These are phyloP conservation scores for Dissophora globulifera DNA, from an alignment of 192 early-diverging fungal genomes.

Conservation along the genomic window DNA sequence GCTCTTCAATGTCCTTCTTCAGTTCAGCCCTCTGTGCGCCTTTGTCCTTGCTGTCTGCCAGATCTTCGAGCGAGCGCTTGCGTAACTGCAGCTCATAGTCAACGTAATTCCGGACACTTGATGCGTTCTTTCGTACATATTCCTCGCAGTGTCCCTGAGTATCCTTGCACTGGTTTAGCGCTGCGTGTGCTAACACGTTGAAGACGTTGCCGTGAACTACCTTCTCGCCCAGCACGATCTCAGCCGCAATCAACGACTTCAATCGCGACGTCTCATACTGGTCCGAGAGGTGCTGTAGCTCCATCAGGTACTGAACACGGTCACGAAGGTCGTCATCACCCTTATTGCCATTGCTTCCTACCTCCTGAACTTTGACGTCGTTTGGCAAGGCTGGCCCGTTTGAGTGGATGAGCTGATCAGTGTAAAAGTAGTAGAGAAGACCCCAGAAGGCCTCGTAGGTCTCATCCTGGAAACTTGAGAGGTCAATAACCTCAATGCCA, in stretches of 20 bases:
- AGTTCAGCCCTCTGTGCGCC: neutral
- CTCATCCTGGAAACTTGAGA: constrained; percentile 3
- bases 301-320: constrained; percentile 21
- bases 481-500: constrained; percentile 8
- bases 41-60: neutral
- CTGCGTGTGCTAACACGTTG: neutral
- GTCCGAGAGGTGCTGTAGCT: constrained; percentile 1
- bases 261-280: neutral
- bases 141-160: constrained; percentile 11
- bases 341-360: neutral
- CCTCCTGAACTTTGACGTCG: too few species aligned
- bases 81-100: neutral
- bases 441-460: constrained; percentile 17
- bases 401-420: neutral
- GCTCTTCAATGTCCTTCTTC: neutral
- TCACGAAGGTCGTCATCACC: neutral
- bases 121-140: constrained; percentile 4
- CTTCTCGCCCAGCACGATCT: neutral
- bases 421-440: constrained; percentile 22
- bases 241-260: constrained; percentile 13
- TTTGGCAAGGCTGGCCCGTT: constrained; percentile 1
- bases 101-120: neutral
- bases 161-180: neutral
- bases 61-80: neutral
- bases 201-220: constrained; percentile 24